Evolutionary conservation across 108 stramenopile species (phyloP), one percentile per base, ranked within the genome.

Genomic region (Mayamaea pseudoterrestris): DNA sequence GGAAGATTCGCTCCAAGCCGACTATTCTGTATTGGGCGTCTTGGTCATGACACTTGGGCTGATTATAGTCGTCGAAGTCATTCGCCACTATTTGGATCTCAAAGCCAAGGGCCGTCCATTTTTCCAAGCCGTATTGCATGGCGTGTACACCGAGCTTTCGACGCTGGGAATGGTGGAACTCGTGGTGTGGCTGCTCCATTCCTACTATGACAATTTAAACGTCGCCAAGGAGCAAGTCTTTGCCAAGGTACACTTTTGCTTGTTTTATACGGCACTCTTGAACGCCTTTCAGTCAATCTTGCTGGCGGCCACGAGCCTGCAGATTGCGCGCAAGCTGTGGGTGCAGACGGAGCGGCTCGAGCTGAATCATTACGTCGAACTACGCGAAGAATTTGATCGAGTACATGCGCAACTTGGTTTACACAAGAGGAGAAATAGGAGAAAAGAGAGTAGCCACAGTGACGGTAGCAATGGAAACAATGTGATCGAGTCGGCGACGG

Each of bases 331-430:
- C 28, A 57, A 58, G 27, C 41, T 73, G 20, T 93, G 90, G 90
- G 71, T 83, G 0, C 50, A 69, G 40, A 83, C 80, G 6, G 90
- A 93, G 66, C 62, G 74, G 41, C 53, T 87, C 25, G 90, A 93
- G 47, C 61, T 86, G 5, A 71, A 78, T 56, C 85, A 93, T 44
- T 93, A 93, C 54, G 81, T 93, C 30, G 90, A 81, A 39, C 78
- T 93, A 39, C 63, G 90, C 36, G 76, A 83, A 58, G 85, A 87
- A 43, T 93, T 85, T 55, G 84, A 86, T 28, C 63, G 73, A 13
- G 54, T 83, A 3, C 40, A 39, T 5, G 37, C 37, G 16, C 18
- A 39, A 14, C 20, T 8, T 5, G 37, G 25, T 8, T 16, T n/a
- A 31, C 27, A n/a, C 7, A 12, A 7, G 3, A 2, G 20, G 12